Base-by-base conservation (phyloP, 345 rosid genomes). In the Gossypium sturtianum region DNA sequence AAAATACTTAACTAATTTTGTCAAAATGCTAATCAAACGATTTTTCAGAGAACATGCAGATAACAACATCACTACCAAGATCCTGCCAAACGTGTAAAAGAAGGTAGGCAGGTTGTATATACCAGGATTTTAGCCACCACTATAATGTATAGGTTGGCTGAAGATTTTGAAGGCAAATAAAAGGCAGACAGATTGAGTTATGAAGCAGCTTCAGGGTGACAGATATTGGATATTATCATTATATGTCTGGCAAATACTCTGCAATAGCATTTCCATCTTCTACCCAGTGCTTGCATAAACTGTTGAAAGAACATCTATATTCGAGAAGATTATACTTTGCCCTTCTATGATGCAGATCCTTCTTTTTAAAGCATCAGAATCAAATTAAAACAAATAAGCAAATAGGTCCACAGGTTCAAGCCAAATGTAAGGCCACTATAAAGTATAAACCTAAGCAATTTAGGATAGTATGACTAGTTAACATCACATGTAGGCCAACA, bases 301-400 rank as follows among this genome's bases (percentile, higher is more conserved):
- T 27, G 1, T 27, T 19, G 15, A 61, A n/a, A 61, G 9, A 41
- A 61, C 71, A 22, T 44, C 20, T 12, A 20, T 67, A 48, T 47
- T 23, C 17, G 71, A 44, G 44, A 68, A 25, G 12, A 68, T 34
- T 34, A 68, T 13, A 68, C 23, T 22, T 20, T 45, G 16, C 19
- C 70, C 56, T 48, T 25, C 58, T 49, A 68, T 17, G 57, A 48
- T 48, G 20, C 1, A 66, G 70, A 68, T 67, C 71, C 49, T 64
- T 23, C 19, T 23, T 43, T 15, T 15, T 7, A 23, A 49, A 25
- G 71, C 11, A 22, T 7, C 17, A 43, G 22, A 44, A 63, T 64
- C 68, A 43, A 64, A 38, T 64, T 64, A n/a, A 41, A 41, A 9
- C 68, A 11, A 38, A 17, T n/a, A 12, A 20, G 29, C 9, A 44